Conservation (phyloP, 129 eudicot genomes). For the Flaveria sonorensis region DNA sequence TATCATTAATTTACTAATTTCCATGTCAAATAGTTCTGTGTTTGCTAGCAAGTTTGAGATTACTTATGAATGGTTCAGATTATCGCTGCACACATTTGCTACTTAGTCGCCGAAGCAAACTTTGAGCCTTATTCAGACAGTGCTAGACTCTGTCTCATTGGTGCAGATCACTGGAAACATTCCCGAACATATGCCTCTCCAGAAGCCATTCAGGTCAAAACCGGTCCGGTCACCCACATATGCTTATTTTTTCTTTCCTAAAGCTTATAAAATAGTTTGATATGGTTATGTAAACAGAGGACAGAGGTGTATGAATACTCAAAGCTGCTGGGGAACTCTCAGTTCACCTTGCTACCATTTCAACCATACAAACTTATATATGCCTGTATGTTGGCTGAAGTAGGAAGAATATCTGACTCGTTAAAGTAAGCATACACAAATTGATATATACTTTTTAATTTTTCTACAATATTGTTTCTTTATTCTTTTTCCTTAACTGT, state of each 20-base stretch:
- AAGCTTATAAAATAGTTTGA: neutral
- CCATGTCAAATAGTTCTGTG: constrained; percentile 6
- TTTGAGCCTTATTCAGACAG: constrained; percentile 89
- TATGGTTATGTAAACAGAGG: constrained; percentile 49
- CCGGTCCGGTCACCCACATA: neutral
- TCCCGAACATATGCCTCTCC: constrained; percentile 96
- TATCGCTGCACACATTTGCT: constrained; percentile 92
- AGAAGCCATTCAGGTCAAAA: constrained; percentile 89
- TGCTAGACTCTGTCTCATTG: constrained; percentile 94
- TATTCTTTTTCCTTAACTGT: constrained; percentile 2
- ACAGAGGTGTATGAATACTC: constrained; percentile 91
- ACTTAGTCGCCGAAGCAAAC: constrained; percentile 91
- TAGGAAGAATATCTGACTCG: constrained; percentile 90
- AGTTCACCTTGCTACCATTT: constrained; percentile 79
- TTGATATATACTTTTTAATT: neutral
- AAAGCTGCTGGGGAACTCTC: constrained; percentile 83
- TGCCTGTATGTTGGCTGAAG: constrained; percentile 98
- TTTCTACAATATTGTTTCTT: constrained; percentile 11
- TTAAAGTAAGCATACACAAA: constrained; percentile 53
- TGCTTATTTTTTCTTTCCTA: neutral
- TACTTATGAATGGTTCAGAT: constrained; percentile 48
- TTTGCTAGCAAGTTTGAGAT: constrained; percentile 16
- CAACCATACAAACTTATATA: constrained; percentile 92
- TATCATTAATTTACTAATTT: neutral
- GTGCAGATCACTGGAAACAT: constrained; percentile 89